Base-by-base conservation (phyloP, 2,329 filamentous ascomycete species). In the Ascochyta koolunga region DNA sequence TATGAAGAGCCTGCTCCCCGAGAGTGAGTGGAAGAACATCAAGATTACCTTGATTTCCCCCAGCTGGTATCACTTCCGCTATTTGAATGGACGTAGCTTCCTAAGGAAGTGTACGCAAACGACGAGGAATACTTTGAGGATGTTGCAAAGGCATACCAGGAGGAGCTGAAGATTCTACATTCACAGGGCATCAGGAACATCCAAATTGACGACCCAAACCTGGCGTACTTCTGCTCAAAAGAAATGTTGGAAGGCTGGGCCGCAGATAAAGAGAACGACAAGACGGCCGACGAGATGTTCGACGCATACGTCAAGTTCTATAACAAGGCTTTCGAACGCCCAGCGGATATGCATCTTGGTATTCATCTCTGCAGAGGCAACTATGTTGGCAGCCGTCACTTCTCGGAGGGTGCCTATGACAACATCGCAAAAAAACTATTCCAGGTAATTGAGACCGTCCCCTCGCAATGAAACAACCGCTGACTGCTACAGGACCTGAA, bases 291-390 rank as follows among this genome's bases (percentile, higher is more conserved):
- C 41, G 85, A 87, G 61, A 85, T 91, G 38, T 83, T 93, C 19
- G 87, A 90, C 63, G 84, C 87, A 24, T 93, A 93, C 76, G 89
- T 93, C 71, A 80, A 82, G 57, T 84, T 90, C 61, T 92, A 92
- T 80, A 92, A 92, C 71, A 86, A 89, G 72, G 85, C 82, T 66
- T 80, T 90, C 67, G 77, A 72, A 64, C 77, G 85, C 0, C 88
- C 89, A 0, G 71, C 79, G 2, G 89, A 92, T 68, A 84, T 92
- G 80, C 89, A 91, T 73, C 82, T 90, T 2, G 89, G 89, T 39
- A 86, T 93, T 15, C 90, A 93, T 69, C 79, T 92, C 45, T 92
- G 89, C 80, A 69, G 78, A 48, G 78, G 78, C 11, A 80, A 80
- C 64, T 80, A 79, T 52, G 71, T 80, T 25, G 77, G 77, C 49